Evolutionary conservation across 1,284 basidiomycete genomes (phyloP).

Genomic region (Tylopilus sp.): DNA sequence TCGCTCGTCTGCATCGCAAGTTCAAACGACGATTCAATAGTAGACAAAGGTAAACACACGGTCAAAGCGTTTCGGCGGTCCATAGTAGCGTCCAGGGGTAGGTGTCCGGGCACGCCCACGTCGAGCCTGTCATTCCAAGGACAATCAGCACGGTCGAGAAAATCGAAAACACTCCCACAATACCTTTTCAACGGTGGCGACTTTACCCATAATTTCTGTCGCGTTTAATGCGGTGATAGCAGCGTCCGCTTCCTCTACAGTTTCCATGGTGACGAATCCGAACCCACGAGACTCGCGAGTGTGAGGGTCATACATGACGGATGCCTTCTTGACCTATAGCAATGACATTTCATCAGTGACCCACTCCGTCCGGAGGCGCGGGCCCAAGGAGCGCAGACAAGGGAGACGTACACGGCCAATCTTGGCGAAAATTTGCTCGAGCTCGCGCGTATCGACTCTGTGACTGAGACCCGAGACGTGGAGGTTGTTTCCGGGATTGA

Average conservation of each 20-base stretch:
- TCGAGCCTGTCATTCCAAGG: slow-evolving; percentile 68
- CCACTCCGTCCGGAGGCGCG: background rate
- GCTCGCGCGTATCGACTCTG: slow-evolving; percentile 78
- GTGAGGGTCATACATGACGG: slow-evolving; percentile 97
- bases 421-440: slow-evolving; percentile 86
- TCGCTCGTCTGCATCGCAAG: slow-evolving; percentile 51
- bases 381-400: background rate
- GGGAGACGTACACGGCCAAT: slow-evolving; percentile 78
- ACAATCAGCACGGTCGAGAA: slow-evolving; percentile 7
- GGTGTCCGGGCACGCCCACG: slow-evolving; percentile 93
- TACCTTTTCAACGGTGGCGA: slow-evolving; percentile 85
- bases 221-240: slow-evolving; percentile 82
- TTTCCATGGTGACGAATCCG: slow-evolving; percentile 96
- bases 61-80: slow-evolving; percentile 79
- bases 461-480: slow-evolving; percentile 88
- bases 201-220: slow-evolving; percentile 83
- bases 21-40: slow-evolving; percentile 6
- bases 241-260: slow-evolving; percentile 82
- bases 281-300: slow-evolving; percentile 95
- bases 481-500: slow-evolving; percentile 94
- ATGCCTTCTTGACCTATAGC: slow-evolving; percentile 75
- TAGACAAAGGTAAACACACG: slow-evolving; percentile 36
- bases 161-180: slow-evolving; percentile 5
- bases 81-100: slow-evolving; percentile 91
- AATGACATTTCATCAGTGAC: slow-evolving; percentile 8